Evolutionary conservation across 2,329 filamentous ascomycete genomes (phyloP).

Genomic region (Fusarium poae): DNA sequence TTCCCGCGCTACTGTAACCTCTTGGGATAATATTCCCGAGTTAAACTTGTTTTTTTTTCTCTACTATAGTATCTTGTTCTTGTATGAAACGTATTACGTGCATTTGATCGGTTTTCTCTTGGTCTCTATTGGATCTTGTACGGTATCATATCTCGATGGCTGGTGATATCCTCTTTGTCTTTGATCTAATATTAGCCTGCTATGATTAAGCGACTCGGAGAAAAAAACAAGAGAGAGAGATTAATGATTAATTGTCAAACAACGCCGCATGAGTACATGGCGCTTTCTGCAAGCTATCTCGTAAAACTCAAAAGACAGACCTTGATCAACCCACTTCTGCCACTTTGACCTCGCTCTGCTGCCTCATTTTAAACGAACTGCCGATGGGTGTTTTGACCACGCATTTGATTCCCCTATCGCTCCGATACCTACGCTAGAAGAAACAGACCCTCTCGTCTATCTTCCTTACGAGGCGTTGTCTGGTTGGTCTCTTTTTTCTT

Average conservation of each 20-base stretch:
- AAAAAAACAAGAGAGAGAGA: not conserved
- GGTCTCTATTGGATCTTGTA: conserved; percentile 7
- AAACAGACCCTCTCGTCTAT: not conserved
- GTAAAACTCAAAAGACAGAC: conserved; percentile 5
- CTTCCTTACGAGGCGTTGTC: not conserved
- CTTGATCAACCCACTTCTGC: not conserved
- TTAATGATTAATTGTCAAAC: conserved; percentile 11
- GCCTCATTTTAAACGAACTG: conserved; percentile 10
- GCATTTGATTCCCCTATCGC: conserved; percentile 5
- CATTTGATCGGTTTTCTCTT: not conserved
- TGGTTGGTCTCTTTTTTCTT: not conserved
- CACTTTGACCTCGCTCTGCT: not conserved
- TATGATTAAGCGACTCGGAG: conserved; percentile 7
- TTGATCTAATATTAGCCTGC: conserved; percentile 22
- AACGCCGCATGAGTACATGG: conserved; percentile 36
- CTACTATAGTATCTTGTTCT: not conserved
- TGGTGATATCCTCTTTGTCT: not conserved
- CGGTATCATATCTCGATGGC: conserved; percentile 16
- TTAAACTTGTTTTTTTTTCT: not conserved
- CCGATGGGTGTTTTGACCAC: conserved; percentile 5
- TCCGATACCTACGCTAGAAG: conserved; percentile 4
- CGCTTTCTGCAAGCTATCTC: conserved; percentile 25
- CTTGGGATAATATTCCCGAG: not conserved
- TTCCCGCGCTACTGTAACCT: not conserved
- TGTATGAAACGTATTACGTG: conserved; percentile 19